Base-by-base conservation (phyloP, 2,329 filamentous ascomycete species). In the Fusarium brachygibbosum region DNA sequence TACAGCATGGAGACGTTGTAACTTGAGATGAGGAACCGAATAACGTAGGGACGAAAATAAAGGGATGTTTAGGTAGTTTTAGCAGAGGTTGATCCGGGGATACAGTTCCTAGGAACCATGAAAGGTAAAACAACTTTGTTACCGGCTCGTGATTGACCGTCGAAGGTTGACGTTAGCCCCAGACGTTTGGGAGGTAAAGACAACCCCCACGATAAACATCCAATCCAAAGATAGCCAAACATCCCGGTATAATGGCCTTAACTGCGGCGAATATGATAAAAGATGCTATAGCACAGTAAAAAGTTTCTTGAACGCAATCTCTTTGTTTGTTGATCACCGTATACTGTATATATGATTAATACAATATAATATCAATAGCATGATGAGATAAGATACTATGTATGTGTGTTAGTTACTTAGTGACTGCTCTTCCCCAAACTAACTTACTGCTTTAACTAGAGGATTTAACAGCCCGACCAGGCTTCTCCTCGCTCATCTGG, bases 131-230 rank as follows among this genome's bases (percentile, higher is more conserved):
- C 44, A 42, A 35, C 58, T 51, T 40, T 51, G 48, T 40, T 51
- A 51, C 48, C 48, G 48, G 48, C 32, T 51, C 48, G 23, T 51
- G 21, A 16, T 38, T 28, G 48, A 51, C 48, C 48, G 48, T 51
- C 40, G 34, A 37, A 21, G 48, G 48, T 51, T 29, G 34, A 51
- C 31, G 23, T 40, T 54, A 44, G 59, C 65, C 59, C 65, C 65
- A 68, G 68, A 50, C 42, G 28, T 51, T 37, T 29, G 29, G 29
- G 23, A 40, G 28, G 37, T 25, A 32, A 42, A 45, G 11, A 51
- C n/a, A 63, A 66, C 66, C 66, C 66, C 66, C 66, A 69, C 66
- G 63, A 38, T 52, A 53, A 45, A 60, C 58, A 62, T 66, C 32
- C 41, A 44, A 34, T 49, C 38, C 28, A 64, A 62, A 42, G 37